Percentiles rank a stretch among this genome's conserved stretches.
phyloP scores from a whole-genome alignment of 2,329 filamentous ascomycete species.

The Colletotrichum scovillei region DNA sequence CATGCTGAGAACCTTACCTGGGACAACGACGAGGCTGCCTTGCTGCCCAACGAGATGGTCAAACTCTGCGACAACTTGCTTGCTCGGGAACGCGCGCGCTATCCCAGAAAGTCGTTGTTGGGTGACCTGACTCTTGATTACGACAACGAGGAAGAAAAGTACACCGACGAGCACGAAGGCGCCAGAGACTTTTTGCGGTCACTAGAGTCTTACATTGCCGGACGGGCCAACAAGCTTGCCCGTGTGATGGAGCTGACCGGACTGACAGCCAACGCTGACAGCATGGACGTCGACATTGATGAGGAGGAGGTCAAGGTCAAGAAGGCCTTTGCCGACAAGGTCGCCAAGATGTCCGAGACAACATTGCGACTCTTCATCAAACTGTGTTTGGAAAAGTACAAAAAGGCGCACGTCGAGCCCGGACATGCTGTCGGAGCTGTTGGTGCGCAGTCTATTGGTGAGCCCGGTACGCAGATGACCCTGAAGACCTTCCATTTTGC shows the following conservation, averaged over 20 bases:
- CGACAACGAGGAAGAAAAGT: constrained; percentile 74
- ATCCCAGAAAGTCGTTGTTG: constrained; percentile 71
- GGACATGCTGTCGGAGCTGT: constrained; percentile 97
- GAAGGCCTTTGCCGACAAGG: constrained; percentile 70
- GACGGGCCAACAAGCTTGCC: constrained; percentile 68
- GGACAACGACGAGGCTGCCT: constrained; percentile 78
- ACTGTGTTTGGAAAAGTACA: constrained; percentile 89
- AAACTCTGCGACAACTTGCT: constrained; percentile 76
- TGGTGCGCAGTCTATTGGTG: constrained; percentile 96
- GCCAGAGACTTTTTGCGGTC: constrained; percentile 84
- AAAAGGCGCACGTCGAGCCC: constrained; percentile 90
- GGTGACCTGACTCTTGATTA: constrained; percentile 74
- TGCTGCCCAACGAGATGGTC: constrained; percentile 81
- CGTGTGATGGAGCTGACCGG: constrained; percentile 34
- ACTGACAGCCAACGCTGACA: constrained; percentile 34
- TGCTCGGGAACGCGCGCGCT: constrained; percentile 73
- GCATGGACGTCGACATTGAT: constrained; percentile 42
- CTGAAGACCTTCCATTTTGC: constrained; percentile 99
- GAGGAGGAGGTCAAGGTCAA: constrained; percentile 42
- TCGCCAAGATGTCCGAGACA: constrained; percentile 83
- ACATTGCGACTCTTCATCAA: constrained; percentile 82
- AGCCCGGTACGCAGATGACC: constrained; percentile 99
- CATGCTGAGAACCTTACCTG: constrained; percentile 83
- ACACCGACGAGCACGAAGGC: constrained; percentile 83
- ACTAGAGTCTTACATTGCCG: constrained; percentile 77